Percentiles rank a stretch among this genome's conserved stretches.
Evolutionary conservation across 305 asterid species (phyloP).

Genomic region (Lippia alba): DNA sequence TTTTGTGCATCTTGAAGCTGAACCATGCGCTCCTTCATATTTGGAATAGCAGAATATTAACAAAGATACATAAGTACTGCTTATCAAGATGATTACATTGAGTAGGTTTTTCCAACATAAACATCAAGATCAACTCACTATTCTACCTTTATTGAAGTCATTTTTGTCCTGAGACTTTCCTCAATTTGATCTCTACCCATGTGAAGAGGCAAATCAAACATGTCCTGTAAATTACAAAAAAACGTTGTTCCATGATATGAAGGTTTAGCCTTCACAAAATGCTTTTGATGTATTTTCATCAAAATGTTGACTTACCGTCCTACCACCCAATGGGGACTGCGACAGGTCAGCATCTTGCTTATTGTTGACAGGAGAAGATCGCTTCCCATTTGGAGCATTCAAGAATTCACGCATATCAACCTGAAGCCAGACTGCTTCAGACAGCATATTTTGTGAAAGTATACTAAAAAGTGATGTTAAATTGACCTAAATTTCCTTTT

Average conservation of each 20-base stretch:
- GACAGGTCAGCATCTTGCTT: conserved; percentile 67
- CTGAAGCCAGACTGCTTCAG: conserved; percentile 42
- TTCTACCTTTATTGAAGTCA: conserved; percentile 51
- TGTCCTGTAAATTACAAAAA: conserved; percentile 39
- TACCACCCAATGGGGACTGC: conserved; percentile 87
- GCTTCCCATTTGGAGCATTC: conserved; percentile 90
- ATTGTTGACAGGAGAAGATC: conserved; percentile 57
- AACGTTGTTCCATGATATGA: conserved; percentile 26
- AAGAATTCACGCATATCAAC: conserved; percentile 90
- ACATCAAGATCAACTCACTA: background rate
- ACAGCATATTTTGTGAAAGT: conserved; percentile 9
- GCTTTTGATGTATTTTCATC: background rate
- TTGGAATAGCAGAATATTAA: conserved; percentile 15
- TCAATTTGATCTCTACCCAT: conserved; percentile 63
- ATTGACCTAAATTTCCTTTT: background rate
- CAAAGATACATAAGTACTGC: background rate
- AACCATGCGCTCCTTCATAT: conserved; percentile 88
- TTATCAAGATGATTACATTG: background rate
- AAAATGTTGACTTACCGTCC: conserved; percentile 65
- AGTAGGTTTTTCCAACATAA: background rate
- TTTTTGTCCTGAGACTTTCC: conserved; percentile 53
- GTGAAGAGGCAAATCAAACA: conserved; percentile 65
- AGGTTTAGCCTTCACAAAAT: conserved; percentile 27
- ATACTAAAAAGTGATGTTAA: conserved; percentile 5
- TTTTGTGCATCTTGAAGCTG: conserved; percentile 92